These are phyloP conservation scores for Kalmusia sp. DNA, from an alignment of 2,329 filamentous ascomycete species.

Conservation along the genomic window DNA sequence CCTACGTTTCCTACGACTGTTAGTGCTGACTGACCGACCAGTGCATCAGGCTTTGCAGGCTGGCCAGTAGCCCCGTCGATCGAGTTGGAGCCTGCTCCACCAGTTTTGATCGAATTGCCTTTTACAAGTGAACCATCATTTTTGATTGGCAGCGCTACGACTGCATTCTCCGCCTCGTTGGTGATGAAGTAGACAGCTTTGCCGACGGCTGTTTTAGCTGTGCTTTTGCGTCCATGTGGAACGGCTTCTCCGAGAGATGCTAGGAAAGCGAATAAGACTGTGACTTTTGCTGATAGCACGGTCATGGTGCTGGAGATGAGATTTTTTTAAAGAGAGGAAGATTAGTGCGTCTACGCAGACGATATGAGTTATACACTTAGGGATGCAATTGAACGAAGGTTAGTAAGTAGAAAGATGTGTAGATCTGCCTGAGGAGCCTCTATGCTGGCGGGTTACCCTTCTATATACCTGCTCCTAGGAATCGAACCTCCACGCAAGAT, in stretches of 20 bases:
- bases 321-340: too few species aligned
- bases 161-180: conserved; percentile 59
- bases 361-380: too few species aligned
- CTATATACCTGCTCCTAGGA: background rate
- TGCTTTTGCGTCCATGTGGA: conserved; percentile 6
- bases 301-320: background rate
- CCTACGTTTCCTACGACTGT: conserved; percentile 62
- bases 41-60: conserved; percentile 56
- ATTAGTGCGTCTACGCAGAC: too few species aligned
- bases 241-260: conserved; percentile 8
- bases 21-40: conserved; percentile 60
- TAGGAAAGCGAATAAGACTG: conserved; percentile 3
- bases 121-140: conserved; percentile 55
- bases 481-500: background rate
- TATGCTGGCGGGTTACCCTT: background rate
- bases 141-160: conserved; percentile 59
- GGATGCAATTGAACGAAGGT: too few species aligned
- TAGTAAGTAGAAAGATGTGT: background rate
- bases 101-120: conserved; percentile 54
- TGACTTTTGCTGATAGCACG: background rate
- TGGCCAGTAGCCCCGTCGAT: conserved; percentile 45
- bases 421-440: background rate
- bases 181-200: conserved; percentile 65
- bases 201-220: background rate
- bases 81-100: conserved; percentile 53